phyloP scores from a whole-genome alignment of 139 green algal species.

The Bryopsis sp. region DNA sequence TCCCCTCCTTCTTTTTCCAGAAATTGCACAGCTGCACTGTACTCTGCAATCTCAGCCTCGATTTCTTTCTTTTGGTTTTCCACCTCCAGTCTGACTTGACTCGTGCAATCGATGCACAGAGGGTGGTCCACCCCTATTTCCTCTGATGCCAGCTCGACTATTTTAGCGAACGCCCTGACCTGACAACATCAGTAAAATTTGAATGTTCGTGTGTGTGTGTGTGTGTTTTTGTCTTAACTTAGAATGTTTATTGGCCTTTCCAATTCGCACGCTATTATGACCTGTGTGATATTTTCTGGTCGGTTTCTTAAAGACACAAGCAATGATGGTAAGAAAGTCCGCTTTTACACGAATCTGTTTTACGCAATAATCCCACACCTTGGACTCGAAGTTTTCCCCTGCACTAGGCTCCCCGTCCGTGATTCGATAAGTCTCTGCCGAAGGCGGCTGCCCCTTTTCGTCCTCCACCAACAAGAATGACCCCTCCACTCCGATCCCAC shows the following conservation, averaged over 20 bases:
- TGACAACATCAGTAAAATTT: no score
- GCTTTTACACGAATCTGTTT: no score
- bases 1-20: slow-evolving; percentile 37
- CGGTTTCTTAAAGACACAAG: no score
- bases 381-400: not conserved
- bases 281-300: no score
- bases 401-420: not conserved
- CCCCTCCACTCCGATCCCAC: no score
- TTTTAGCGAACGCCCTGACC: not conserved
- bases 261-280: no score
- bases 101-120: slow-evolving; percentile 76
- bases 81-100: slow-evolving; percentile 64
- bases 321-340: no score
- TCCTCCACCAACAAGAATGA: not conserved
- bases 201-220: no score
- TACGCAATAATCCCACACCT: not conserved
- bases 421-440: no score
- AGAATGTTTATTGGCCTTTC: not conserved
- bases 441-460: not conserved
- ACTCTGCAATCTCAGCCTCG: slow-evolving; percentile 54
- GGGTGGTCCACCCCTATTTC: slow-evolving; percentile 55
- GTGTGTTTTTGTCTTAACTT: slow-evolving; percentile 2
- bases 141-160: slow-evolving; percentile 8
- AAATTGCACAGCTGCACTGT: slow-evolving; percentile 41
- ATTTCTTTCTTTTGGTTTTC: slow-evolving; percentile 53